Conservation (phyloP, 257 asterid genomes). For the Capsicum baccatum region DNA sequence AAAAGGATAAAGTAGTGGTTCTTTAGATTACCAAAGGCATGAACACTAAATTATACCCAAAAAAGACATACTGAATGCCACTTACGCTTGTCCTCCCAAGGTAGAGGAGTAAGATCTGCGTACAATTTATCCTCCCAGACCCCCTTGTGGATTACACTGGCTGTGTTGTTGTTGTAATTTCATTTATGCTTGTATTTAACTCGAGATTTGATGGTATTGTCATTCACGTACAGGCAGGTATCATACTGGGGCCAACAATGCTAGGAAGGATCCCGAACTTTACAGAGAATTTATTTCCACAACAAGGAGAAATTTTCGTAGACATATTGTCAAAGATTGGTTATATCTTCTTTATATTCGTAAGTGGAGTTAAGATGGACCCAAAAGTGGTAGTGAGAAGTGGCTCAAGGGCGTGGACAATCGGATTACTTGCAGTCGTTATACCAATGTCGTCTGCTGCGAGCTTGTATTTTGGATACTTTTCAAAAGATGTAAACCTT, state of each 20-base stretch:
- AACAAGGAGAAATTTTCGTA: constrained; percentile 62
- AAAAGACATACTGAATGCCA: background rate
- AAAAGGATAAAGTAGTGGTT: background rate
- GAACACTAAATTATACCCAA: no score
- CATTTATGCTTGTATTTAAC: background rate
- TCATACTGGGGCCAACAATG: constrained; percentile 75
- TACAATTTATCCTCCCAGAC: background rate
- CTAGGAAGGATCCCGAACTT: constrained; percentile 50
- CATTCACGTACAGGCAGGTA: constrained; percentile 64
- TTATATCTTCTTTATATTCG: constrained; percentile 76
- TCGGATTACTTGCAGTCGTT: constrained; percentile 58
- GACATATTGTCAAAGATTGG: constrained; percentile 77
- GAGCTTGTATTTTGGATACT: background rate
- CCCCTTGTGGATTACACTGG: background rate
- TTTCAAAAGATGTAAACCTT: background rate
- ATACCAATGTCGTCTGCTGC: constrained; percentile 49
- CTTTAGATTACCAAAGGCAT: no score
- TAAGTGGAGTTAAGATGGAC: constrained; percentile 90
- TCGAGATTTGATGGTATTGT: background rate
- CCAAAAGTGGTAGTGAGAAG: constrained; percentile 67
- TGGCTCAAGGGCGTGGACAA: constrained; percentile 78
- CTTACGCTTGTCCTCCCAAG: background rate
- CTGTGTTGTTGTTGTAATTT: background rate
- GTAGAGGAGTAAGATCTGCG: background rate
- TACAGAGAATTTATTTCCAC: constrained; percentile 51